phyloP scores from a whole-genome alignment of 805 yeast genomes.

The Ogataea allantospora region DNA sequence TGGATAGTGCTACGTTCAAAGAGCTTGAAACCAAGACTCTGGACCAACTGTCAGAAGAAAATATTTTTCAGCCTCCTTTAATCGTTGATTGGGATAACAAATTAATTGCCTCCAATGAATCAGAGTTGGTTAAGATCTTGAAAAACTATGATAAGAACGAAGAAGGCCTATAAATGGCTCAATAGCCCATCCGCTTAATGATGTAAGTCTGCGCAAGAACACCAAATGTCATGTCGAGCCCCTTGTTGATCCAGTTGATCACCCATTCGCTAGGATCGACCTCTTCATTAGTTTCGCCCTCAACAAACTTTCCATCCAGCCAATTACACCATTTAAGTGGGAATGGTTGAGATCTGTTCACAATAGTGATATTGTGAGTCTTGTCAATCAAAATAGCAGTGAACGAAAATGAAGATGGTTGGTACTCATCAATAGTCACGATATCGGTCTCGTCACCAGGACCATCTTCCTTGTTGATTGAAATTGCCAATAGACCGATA shows the following conservation, averaged over 20 bases:
- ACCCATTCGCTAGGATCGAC: conserved; percentile 85
- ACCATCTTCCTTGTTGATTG: conserved; percentile 22
- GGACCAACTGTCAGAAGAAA: conserved; percentile 22
- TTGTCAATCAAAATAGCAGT: conserved; percentile 74
- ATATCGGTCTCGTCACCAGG: conserved; percentile 28
- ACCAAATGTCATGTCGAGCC: conserved; percentile 77
- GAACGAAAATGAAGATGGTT: conserved; percentile 65
- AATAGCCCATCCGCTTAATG: conserved; percentile 81
- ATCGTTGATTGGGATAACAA: conserved; percentile 65
- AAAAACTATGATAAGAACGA: conserved; percentile 33
- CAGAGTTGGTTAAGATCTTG: conserved; percentile 43
- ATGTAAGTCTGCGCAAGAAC: conserved; percentile 89
- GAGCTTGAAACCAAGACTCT: conserved; percentile 17
- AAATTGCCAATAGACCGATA: conserved; percentile 34
- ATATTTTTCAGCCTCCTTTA: conserved; percentile 42
- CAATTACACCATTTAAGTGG: conserved; percentile 92
- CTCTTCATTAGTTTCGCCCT: conserved; percentile 26
- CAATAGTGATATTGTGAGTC: conserved; percentile 69
- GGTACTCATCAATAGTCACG: conserved; percentile 44
- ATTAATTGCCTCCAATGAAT: conserved; percentile 49
- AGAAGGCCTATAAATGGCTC: conserved; percentile 20
- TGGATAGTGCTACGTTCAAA: conserved; percentile 13
- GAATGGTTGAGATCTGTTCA: conserved; percentile 83
- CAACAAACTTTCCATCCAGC: conserved; percentile 53
- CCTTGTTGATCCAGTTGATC: conserved; percentile 73